Base-by-base conservation (phyloP, 352 stramenopile species). In the Albugo laibachii region DNA sequence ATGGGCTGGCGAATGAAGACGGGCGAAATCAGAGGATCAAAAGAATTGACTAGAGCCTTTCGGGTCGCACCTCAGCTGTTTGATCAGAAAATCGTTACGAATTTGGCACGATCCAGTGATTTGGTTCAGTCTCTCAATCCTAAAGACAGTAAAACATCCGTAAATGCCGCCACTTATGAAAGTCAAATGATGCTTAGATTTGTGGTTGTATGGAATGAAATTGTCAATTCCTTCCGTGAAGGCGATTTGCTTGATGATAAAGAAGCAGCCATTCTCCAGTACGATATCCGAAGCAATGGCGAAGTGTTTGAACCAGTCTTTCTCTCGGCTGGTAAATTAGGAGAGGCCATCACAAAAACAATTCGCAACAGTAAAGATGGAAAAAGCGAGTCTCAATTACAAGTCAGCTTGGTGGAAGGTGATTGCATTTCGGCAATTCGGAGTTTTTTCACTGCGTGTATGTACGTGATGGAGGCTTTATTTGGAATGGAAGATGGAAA, bases 221-320 rank as follows among this genome's bases (percentile, higher is more conserved):
- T 80, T 14, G 70, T 83, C 11, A 83, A 83, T 53, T 81, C 68
- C 36, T 83, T 81, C 58, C 68, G 71, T 14, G 68, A 81, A 56
- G 69, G 68, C 34, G 71, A 83, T 21, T 49, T 83, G 20, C 58
- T 83, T 1, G 71, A 83, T 49, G 71, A 83, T 49, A 83, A 81
- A 50, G 71, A 83, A 47, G 71, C 71, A 11, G 65, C 66, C 2
- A 80, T 83, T 41, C 37, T 82, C 42, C 66, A 81, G 44, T 82
- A 81, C 53, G 73, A 83, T 45, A 80, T 86, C 27, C 66, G 72
- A 42, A 73, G 65, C 50, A 69, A 59, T 0, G 73, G 73, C 13
- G 70, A 83, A 37, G 72, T 86, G 6, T 83, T 83, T 37, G 71
- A 86, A 47, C 73, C 73, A 15, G 71, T 86, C 35, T 86, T 86